phyloP scores from a whole-genome alignment of 2,329 filamentous ascomycete genomes.

The Cladosporium sphaerospermum region DNA sequence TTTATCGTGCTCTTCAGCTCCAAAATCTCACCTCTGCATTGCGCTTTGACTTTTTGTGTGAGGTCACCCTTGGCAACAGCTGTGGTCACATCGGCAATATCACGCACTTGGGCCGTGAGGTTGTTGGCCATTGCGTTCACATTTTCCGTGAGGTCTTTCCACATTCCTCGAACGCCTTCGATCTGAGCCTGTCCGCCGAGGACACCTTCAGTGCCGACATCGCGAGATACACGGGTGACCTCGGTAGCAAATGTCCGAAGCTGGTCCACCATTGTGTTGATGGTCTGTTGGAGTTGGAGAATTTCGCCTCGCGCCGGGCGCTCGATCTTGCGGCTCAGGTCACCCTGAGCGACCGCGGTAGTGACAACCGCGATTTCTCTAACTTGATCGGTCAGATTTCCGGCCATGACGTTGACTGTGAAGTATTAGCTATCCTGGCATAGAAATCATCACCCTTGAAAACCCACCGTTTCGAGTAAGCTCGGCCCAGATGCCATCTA shows the following conservation, averaged over 20 bases:
- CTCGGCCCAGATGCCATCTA: conserved; percentile 97
- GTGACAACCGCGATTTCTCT: conserved; percentile 96
- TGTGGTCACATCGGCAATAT: conserved; percentile 48
- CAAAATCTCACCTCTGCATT: conserved; percentile 48
- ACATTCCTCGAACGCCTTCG: conserved; percentile 60
- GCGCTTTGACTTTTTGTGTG: conserved; percentile 46
- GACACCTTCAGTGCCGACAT: conserved; percentile 59
- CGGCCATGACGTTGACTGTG: conserved; percentile 92
- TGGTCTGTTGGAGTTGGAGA: conserved; percentile 84
- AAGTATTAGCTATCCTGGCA: conserved; percentile 18
- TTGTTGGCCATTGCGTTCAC: conserved; percentile 51
- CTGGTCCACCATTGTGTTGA: conserved; percentile 62
- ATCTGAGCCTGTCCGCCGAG: conserved; percentile 59
- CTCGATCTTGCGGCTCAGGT: conserved; percentile 92
- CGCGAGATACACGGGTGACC: conserved; percentile 58
- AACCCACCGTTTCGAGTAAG: conserved; percentile 58
- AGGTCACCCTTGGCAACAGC: conserved; percentile 47
- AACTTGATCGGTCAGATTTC: conserved; percentile 95
- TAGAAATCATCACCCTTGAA: background rate
- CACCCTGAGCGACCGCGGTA: conserved; percentile 87
- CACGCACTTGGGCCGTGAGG: conserved; percentile 47
- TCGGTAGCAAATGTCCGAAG: conserved; percentile 60
- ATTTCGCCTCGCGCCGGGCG: conserved; percentile 94
- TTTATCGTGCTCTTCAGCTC: conserved; percentile 49
- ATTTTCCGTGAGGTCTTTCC: conserved; percentile 57